Base-by-base conservation (phyloP, 2,329 filamentous ascomycete genomes). In the Juglanconis juglandina region DNA sequence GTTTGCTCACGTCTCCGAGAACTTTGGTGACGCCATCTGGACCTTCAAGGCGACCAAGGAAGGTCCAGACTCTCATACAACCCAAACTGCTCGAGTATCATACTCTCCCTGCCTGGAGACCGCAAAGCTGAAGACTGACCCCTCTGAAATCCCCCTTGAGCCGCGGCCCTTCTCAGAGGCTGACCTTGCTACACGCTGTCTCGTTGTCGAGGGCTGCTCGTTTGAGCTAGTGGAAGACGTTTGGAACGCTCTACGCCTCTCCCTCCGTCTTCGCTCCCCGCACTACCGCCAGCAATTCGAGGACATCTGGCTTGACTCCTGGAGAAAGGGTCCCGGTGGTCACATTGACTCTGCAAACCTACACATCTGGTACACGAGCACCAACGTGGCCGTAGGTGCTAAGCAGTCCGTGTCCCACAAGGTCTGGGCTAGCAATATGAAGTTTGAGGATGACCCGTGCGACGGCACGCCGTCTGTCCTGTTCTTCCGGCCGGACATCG, bases 401-500 rank as follows among this genome's bases (percentile, higher is more conserved):
- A 55, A 24, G n/a, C 5, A n/a, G 1, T 44, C 44, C 1, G n/a
- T 14, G 9, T 4, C 10, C 32, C n/a, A 30, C 42, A 17, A 24
- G 5, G 10, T 11, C 5, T 56, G 44, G 53, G 4, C n/a, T 11
- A 7, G 8, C 1, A 5, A 1, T 11, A 39, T 63, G 1, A 13
- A 53, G 8, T 60, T 33, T 13, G 61, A 63, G 49, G 41, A n/a
- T 5, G 61, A 63, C 4, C 61, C 61, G 8, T 63, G 61, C 24
- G 34, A 33, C 33, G 10, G 9, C 13, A 32, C 5, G 11, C 32
- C 41, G 37, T 32, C 39, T 1, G 30, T 9, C 8, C 14, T 33
- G 44, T 32, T 17, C 14, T 30, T 24, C 33, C 32, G 33, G 32
- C 14, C 10, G 13, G 42, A 4, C 4, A 7, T 7, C 33, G n/a